Evolutionary conservation across 1,284 basidiomycete genomes (phyloP).

Genomic region (Mycocalia duriaeana): DNA sequence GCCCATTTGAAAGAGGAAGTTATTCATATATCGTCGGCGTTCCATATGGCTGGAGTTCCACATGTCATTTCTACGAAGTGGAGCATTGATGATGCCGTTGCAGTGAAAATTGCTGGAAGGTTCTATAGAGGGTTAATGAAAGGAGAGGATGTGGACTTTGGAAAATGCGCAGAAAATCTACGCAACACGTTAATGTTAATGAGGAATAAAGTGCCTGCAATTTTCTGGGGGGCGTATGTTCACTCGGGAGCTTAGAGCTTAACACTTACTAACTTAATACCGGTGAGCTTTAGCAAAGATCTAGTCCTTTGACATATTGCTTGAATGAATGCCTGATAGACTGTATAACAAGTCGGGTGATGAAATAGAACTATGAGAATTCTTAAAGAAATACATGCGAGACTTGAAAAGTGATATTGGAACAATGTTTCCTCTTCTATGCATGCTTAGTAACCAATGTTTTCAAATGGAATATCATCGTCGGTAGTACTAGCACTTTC

Average conservation of each 20-base stretch:
- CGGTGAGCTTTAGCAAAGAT: no score
- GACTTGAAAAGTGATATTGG: no score
- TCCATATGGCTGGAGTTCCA: slow-evolving; percentile 14
- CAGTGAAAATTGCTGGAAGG: slow-evolving; percentile 10
- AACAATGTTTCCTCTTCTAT: no score
- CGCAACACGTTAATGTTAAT: not conserved
- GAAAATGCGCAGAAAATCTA: not conserved
- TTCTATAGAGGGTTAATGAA: slow-evolving; percentile 7
- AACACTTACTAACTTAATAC: no score
- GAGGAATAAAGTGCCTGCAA: not conserved
- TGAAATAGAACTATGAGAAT: no score
- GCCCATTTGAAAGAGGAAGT: slow-evolving; percentile 9
- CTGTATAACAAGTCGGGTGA: no score
- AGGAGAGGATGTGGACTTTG: not conserved
- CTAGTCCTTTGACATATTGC: no score
- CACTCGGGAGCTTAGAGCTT: slow-evolving; percentile 7
- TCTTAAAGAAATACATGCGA: no score
- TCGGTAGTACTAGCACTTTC: not conserved
- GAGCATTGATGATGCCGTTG: slow-evolving; percentile 12
- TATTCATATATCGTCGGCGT: slow-evolving; percentile 13
- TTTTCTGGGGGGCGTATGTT: slow-evolving; percentile 2
- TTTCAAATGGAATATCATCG: no score
- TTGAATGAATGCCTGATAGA: no score
- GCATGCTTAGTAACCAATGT: no score
- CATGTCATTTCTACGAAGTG: slow-evolving; percentile 10